Evolutionary conservation across 257 asterid genomes (phyloP).

Genomic region (Solanum pinnatisectum): DNA sequence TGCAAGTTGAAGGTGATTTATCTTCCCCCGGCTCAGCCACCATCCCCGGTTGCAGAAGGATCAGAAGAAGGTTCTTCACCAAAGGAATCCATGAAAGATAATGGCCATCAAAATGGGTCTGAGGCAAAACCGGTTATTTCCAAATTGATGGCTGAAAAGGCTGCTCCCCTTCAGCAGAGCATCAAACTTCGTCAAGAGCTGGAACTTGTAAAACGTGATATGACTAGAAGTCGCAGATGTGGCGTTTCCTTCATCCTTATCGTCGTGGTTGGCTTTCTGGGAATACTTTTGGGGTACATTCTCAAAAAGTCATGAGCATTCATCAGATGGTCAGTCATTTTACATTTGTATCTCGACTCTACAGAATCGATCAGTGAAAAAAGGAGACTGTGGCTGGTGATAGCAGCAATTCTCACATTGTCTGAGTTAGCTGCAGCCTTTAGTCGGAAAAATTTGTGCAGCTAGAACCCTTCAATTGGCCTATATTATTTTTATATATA

Average conservation of each 20-base stretch:
- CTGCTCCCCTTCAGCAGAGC: slow-evolving; percentile 44
- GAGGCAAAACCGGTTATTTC: no score
- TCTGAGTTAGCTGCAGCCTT: not conserved
- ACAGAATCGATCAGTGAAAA: not conserved
- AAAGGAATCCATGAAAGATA: slow-evolving; percentile 21
- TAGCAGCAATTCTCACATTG: not conserved
- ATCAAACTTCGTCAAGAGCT: slow-evolving; percentile 61
- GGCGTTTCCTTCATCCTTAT: slow-evolving; percentile 34
- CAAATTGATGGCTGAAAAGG: no score
- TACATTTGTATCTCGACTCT: not conserved
- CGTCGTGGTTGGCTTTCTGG: slow-evolving; percentile 39
- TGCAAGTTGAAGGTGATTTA: slow-evolving; percentile 66
- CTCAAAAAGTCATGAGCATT: slow-evolving; percentile 33
- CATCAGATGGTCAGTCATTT: not conserved
- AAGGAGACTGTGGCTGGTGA: not conserved
- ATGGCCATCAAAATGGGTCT: not conserved
- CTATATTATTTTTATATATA: not conserved
- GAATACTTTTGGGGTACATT: slow-evolving; percentile 36
- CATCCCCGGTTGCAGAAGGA: slow-evolving; percentile 66
- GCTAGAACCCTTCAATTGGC: not conserved
- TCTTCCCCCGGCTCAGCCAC: slow-evolving; percentile 57
- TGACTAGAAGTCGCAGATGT: slow-evolving; percentile 28
- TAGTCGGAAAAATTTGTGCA: not conserved
- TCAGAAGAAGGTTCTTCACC: slow-evolving; percentile 60
- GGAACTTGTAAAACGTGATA: slow-evolving; percentile 34